Base-by-base conservation (phyloP, 345 rosid genomes). In the Cardamine occulta region DNA sequence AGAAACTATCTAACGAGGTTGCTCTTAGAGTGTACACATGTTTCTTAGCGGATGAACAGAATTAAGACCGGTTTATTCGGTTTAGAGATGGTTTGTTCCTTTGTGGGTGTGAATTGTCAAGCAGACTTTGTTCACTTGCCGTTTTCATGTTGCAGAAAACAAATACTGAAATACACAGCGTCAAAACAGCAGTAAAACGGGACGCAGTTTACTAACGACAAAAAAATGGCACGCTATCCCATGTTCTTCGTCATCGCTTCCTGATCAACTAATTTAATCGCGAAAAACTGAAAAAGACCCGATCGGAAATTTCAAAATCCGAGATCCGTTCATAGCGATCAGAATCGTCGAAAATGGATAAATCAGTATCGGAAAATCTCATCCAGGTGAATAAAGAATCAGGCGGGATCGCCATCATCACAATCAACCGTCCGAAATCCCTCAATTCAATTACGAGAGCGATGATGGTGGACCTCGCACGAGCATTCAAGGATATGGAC, bases 371-470 rank as follows among this genome's bases (percentile, higher is more conserved):
- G 40, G 84, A 80, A 4, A 78, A 69, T 47, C 89, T 87, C 24
- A 95, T 95, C 63, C 74, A 81, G 34, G 90, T 92, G 12, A 70
- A 74, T 54, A 85, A 89, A 0, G 89, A 81, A 15, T 80, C 85
- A 8, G 73, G 72, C 73, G 99, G 97, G 56, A 80, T 92, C 76
- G 96, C 85, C 1, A 51, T 66, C 65, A 73, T 95, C 74, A 89
- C 96, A 26, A 89, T 95, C 82, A 95, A 89, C 86, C 93, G 99
- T 65, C 97, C 99, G 2, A 84, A 71, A 66, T 88, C 96, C n/a
- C 93, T 95, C 35, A 94, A 94, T 76, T 90, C 99, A 8, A 82
- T 94, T 44, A 90, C 97, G 61, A 80, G 68, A 60, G 39, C 88
- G 62, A 92, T 95, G 99, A 87, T 95, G 82, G 73, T 40, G 13